A percentile compares a stretch with the other conserved stretches of the same genome.
phyloP scores from a whole-genome alignment of 1,284 basidiomycete species.

The Ceratobasidium sp. region DNA sequence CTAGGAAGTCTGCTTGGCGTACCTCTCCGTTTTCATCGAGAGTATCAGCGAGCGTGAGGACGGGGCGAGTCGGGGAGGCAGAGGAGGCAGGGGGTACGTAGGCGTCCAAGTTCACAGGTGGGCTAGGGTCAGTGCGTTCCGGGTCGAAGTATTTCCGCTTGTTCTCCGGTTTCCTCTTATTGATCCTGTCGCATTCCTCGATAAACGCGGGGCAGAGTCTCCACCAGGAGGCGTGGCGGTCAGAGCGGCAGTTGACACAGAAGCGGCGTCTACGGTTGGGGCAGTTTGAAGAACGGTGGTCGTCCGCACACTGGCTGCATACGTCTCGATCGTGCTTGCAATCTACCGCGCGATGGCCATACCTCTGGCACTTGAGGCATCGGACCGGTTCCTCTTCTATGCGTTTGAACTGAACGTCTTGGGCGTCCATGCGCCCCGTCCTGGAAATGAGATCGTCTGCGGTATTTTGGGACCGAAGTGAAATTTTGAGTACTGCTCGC shows the following conservation, averaged over 20 bases:
- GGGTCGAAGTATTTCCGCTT: too few relatives aligned
- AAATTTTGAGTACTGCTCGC: background rate
- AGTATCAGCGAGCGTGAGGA: too few relatives aligned
- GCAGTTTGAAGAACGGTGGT: background rate
- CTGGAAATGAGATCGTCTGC: conserved; percentile 2
- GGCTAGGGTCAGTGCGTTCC: background rate
- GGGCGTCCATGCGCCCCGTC: background rate
- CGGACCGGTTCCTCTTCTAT: background rate
- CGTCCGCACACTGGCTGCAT: background rate
- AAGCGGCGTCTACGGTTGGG: background rate
- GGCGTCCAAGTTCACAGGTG: too few relatives aligned
- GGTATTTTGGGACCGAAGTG: background rate
- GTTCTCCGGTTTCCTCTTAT: background rate
- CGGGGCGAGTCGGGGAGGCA: too few relatives aligned
- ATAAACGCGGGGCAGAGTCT: background rate
- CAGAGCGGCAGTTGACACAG: conserved; percentile 3
- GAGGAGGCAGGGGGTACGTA: too few relatives aligned
- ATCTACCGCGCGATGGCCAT: background rate
- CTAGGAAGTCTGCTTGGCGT: too few relatives aligned
- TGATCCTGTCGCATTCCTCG: background rate
- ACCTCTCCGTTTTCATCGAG: too few relatives aligned
- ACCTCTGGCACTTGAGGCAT: background rate
- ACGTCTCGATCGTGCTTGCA: background rate
- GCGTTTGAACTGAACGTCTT: background rate
- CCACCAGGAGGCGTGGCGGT: too few relatives aligned